Evolutionary conservation across 1,284 basidiomycete species (phyloP).

Genomic region (Cutaneotrichosporon curvatum): DNA sequence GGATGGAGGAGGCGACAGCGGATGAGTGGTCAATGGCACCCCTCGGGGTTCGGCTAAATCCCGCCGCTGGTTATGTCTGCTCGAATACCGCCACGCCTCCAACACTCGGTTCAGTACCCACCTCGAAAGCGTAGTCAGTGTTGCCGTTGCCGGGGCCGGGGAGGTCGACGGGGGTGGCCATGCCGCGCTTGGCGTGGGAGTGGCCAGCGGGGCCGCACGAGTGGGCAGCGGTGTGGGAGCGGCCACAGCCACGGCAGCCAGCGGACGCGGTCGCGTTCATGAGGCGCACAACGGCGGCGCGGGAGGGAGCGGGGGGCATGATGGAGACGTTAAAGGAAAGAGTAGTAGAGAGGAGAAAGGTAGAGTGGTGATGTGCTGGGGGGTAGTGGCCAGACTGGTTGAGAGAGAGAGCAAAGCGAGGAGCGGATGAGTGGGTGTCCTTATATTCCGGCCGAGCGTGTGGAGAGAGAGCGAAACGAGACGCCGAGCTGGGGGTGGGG

Average conservation of each 20-base stretch:
- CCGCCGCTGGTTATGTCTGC: too few species aligned
- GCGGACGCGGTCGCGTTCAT: conserved; percentile 34
- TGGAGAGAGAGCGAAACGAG: too few species aligned
- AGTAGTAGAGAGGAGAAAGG: background rate
- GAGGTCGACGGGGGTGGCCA: conserved; percentile 75
- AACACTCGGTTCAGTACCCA: too few species aligned
- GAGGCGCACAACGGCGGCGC: conserved; percentile 35
- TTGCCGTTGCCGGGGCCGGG: conserved; percentile 49
- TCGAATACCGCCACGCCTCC: too few species aligned
- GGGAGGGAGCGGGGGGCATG: conserved; percentile 31
- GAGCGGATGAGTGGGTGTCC: background rate
- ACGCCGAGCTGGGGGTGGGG: background rate
- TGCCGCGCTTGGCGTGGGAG: conserved; percentile 25
- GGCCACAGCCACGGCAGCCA: conserved; percentile 41
- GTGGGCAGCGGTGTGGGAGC: conserved; percentile 25
- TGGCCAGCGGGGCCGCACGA: conserved; percentile 12
- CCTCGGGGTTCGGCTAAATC: too few species aligned
- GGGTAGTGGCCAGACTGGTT: background rate
- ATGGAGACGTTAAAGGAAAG: conserved; percentile 4
- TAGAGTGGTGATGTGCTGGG: background rate
- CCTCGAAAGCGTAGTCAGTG: conserved; percentile 96
- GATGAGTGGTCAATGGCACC: too few species aligned
- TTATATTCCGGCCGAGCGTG: too few species aligned
- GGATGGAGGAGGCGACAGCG: background rate
- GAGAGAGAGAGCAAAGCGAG: background rate